These are phyloP conservation scores for Radiomyces spectabilis DNA, from an alignment of 192 early-diverging fungal species.

Conservation along the genomic window DNA sequence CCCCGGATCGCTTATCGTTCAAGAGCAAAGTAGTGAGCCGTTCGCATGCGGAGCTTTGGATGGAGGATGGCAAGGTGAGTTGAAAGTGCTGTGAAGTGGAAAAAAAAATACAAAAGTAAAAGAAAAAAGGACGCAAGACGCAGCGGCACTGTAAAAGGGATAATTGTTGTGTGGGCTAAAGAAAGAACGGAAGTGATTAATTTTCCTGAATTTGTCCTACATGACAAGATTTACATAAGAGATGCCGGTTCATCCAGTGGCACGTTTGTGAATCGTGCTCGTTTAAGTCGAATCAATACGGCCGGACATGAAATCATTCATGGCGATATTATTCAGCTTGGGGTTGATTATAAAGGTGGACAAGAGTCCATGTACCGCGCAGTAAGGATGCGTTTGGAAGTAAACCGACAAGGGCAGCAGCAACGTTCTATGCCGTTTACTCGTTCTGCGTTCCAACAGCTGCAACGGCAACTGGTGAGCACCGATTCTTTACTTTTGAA, in stretches of 20 bases:
- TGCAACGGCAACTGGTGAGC: neutral
- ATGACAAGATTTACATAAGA: slow-evolving; percentile 64
- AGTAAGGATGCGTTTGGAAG: slow-evolving; percentile 67
- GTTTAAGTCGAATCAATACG: slow-evolving; percentile 67
- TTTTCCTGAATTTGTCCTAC: too few species aligned
- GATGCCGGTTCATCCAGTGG: slow-evolving; percentile 85
- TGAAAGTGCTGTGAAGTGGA: neutral
- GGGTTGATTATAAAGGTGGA: slow-evolving; percentile 85
- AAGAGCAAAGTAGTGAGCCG: slow-evolving; percentile 79
- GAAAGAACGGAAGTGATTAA: too few species aligned
- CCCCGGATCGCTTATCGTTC: slow-evolving; percentile 56
- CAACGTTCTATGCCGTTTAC: slow-evolving; percentile 40
- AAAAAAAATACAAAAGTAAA: neutral
- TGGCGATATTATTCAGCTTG: slow-evolving; percentile 82
- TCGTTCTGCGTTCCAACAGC: slow-evolving; percentile 15
- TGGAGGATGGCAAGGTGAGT: slow-evolving; percentile 51
- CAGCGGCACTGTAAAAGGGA: too few species aligned
- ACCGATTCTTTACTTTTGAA: neutral
- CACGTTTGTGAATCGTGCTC: slow-evolving; percentile 84
- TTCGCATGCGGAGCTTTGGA: slow-evolving; percentile 84
- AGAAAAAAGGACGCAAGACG: too few species aligned
- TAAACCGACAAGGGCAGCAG: slow-evolving; percentile 46
- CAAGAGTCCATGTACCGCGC: slow-evolving; percentile 78
- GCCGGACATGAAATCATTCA: slow-evolving; percentile 61
- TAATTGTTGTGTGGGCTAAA: too few species aligned